Percentiles rank a stretch among this genome's conserved stretches.
These are phyloP conservation scores for Ballota nigra DNA, from an alignment of 257 asterid genomes.

Conservation along the genomic window DNA sequence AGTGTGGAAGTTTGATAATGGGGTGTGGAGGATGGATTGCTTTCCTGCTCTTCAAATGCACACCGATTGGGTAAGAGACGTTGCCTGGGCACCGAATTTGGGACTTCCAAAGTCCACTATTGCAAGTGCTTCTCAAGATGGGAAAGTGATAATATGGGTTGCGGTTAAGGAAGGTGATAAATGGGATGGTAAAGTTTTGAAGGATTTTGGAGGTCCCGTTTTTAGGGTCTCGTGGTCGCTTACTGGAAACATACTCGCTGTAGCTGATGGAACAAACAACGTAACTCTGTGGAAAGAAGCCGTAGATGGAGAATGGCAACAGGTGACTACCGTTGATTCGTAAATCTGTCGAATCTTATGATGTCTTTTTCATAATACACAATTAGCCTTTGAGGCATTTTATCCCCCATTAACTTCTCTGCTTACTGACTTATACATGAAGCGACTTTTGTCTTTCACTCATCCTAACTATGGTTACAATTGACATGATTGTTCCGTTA, in stretches of 20 bases:
- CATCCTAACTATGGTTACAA: neutral
- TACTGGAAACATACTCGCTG: conserved; percentile 69
- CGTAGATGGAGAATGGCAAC: conserved; percentile 65
- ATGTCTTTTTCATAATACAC: neutral
- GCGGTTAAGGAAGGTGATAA: conserved; percentile 51
- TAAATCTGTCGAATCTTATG: conserved; percentile 8
- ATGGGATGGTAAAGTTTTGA: conserved; percentile 59
- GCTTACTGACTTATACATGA: conserved; percentile 12
- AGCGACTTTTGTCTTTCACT: neutral
- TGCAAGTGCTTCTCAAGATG: conserved; percentile 67
- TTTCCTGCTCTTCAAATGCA: conserved; percentile 65
- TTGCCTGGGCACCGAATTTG: conserved; percentile 72
- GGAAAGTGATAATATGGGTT: conserved; percentile 57
- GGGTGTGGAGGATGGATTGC: conserved; percentile 69
- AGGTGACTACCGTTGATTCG: conserved; percentile 51
- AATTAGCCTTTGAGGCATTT: neutral
- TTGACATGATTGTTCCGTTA: neutral
- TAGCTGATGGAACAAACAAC: conserved; percentile 57
- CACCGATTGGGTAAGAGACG: conserved; percentile 69
- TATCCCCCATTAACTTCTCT: neutral
- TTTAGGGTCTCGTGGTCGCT: conserved; percentile 78
- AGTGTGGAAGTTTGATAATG: conserved; percentile 63
- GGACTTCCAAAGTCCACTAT: conserved; percentile 68
- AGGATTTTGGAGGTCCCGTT: conserved; percentile 56
- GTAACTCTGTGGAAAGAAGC: conserved; percentile 73